A percentile compares a stretch with the other conserved stretches of the same genome.
phyloP scores from a whole-genome alignment of 345 rosid species.

The Erucastrum elatum region DNA sequence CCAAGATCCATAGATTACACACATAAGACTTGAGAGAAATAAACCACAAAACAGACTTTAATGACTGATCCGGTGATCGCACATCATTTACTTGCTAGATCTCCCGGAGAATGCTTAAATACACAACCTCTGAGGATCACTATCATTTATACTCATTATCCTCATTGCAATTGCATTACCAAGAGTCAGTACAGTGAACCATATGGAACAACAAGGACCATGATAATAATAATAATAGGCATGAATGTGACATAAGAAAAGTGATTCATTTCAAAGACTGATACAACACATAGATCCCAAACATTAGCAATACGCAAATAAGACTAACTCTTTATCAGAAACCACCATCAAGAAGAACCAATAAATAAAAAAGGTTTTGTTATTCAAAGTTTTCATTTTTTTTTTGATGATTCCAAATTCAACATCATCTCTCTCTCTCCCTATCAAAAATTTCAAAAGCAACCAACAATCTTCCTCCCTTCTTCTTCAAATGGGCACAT shows the following conservation, averaged over 20 bases:
- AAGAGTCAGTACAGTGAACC: neutral
- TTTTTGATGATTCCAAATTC: conserved; percentile 25
- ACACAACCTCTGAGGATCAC: neutral
- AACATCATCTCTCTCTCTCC: conserved; percentile 18
- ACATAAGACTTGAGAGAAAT: neutral
- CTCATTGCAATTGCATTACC: neutral
- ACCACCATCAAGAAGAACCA: conserved; percentile 1
- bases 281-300: conserved; percentile 23
- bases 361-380: conserved; percentile 4
- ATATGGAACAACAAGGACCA: neutral
- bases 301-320: neutral
- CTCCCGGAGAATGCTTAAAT: neutral
- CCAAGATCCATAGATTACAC: neutral
- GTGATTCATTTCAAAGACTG: conserved; percentile 9
- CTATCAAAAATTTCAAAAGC: conserved; percentile 35
- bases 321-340: neutral
- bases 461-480: neutral
- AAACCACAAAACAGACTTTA: conserved; percentile 8
- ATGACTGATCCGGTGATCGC: neutral
- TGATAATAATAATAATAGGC: neutral
- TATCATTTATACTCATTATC: neutral
- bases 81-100: neutral
- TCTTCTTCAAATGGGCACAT: conserved; percentile 61
- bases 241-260: neutral
- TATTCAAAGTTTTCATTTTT: conserved; percentile 24